Conservation (phyloP, 352 stramenopile species). For the Globisporangium mamillatum region DNA sequence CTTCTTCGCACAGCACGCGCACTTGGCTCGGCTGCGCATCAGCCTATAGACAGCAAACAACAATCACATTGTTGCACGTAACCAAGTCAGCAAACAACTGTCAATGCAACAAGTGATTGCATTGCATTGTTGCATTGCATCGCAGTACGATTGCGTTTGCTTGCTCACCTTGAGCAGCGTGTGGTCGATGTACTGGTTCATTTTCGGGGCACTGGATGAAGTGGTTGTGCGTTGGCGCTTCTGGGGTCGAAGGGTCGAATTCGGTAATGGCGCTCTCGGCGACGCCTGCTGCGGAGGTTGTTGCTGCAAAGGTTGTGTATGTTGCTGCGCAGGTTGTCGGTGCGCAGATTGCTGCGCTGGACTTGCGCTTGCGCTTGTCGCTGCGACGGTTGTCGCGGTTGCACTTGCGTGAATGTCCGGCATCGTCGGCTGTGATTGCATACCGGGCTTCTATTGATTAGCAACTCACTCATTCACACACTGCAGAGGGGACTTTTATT, state of each 20-base stretch:
- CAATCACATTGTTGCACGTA: constrained; percentile 8
- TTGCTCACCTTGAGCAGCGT: constrained; percentile 70
- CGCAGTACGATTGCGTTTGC: background rate
- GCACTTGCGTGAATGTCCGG: constrained; percentile 12
- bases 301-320: background rate
- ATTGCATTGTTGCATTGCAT: background rate
- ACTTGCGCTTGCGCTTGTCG: constrained; percentile 2
- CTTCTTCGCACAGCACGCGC: constrained; percentile 64
- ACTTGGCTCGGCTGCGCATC: constrained; percentile 67
- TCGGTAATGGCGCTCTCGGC: constrained; percentile 10
- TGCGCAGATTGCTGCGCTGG: background rate
- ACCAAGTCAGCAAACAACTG: background rate
- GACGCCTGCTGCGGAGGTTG: background rate
- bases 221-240: constrained; percentile 9
- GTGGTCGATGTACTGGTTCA: constrained; percentile 76
- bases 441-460: constrained; percentile 2
- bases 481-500: constrained; percentile 10
- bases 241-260: constrained; percentile 8
- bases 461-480: background rate
- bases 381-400: constrained; percentile 1
- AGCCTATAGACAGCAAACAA: constrained; percentile 28
- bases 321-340: background rate
- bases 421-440: constrained; percentile 3
- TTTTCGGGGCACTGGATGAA: constrained; percentile 12
- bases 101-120: background rate